Conservation (phyloP, 2,329 filamentous ascomycete genomes). For the Byssothecium circinans region DNA sequence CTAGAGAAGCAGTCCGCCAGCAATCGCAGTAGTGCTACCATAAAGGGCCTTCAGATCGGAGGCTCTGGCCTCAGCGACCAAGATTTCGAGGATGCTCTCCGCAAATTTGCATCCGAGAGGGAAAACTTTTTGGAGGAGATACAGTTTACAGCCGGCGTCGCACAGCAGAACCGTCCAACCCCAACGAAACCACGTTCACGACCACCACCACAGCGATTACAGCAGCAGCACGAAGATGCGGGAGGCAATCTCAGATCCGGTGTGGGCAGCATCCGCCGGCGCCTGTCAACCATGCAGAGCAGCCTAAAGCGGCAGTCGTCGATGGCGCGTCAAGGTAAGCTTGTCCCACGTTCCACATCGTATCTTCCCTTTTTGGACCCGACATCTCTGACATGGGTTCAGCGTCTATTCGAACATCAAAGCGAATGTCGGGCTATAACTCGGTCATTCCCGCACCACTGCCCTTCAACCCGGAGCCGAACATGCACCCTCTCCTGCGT, state of each 20-base stretch:
- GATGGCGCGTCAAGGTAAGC: constrained; percentile 71
- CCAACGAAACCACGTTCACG: constrained; percentile 72
- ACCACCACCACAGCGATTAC: constrained; percentile 59
- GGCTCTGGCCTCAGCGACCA: constrained; percentile 64
- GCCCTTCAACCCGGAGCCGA: constrained; percentile 81
- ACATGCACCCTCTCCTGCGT: constrained; percentile 94
- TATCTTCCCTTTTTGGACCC: constrained; percentile 21
- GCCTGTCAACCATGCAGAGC: constrained; percentile 90
- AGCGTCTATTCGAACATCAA: constrained; percentile 76
- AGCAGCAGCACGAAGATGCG: constrained; percentile 53
- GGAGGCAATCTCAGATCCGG: constrained; percentile 57
- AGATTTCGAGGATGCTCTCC: constrained; percentile 89
- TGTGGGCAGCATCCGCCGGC: constrained; percentile 85
- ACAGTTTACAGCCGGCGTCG: constrained; percentile 80
- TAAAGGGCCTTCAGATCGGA: constrained; percentile 52
- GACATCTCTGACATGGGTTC: constrained; percentile 27
- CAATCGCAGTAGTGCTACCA: constrained; percentile 66
- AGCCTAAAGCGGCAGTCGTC: constrained; percentile 87
- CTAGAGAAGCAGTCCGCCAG: constrained; percentile 54
- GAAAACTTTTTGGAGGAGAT: constrained; percentile 93
- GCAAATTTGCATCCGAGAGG: constrained; percentile 94
- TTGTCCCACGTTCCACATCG: constrained; percentile 13
- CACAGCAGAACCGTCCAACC: constrained; percentile 48
- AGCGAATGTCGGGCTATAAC: constrained; percentile 93
- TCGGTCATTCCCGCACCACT: constrained; percentile 94